Percentiles rank a stretch among this genome's conserved stretches.
Conservation (phyloP, 164 flowering plant species). For the Umbilicus rupestris region DNA sequence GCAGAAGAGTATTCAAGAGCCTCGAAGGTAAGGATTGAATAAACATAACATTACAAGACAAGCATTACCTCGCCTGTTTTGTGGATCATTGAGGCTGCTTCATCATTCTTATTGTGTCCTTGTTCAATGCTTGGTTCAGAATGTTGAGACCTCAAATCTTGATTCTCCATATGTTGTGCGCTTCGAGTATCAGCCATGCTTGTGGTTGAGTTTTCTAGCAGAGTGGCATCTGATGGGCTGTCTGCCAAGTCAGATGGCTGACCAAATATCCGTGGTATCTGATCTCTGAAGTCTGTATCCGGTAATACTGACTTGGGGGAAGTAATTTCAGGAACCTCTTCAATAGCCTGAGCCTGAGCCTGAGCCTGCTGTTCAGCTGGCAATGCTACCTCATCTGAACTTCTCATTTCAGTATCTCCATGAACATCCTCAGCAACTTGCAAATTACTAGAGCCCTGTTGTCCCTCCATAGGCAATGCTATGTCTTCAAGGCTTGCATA, state of each 20-base stretch:
- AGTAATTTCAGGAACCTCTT: constrained; percentile 4
- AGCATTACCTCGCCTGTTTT: background rate
- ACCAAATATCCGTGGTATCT: background rate
- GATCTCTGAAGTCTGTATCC: constrained; percentile 10
- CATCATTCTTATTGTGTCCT: background rate
- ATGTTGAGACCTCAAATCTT: background rate
- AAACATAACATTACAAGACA: background rate
- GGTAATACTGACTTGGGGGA: constrained; percentile 22
- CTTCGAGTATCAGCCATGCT: background rate
- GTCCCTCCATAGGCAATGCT: background rate
- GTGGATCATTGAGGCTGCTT: background rate
- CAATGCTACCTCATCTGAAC: background rate
- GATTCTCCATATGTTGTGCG: background rate
- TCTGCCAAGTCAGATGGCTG: constrained; percentile 11
- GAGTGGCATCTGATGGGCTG: background rate
- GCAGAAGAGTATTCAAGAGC: too few species aligned
- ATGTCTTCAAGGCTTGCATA: background rate
- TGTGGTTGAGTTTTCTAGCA: background rate
- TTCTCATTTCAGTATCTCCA: background rate
- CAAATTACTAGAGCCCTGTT: background rate
- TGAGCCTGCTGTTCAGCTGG: background rate
- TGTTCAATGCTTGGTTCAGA: background rate
- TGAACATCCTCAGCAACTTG: background rate
- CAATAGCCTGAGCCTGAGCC: constrained; percentile 1
- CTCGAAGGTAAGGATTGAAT: too few species aligned